phyloP scores from a whole-genome alignment of 2,329 filamentous ascomycete species.

The Cladosporium sp. region DNA sequence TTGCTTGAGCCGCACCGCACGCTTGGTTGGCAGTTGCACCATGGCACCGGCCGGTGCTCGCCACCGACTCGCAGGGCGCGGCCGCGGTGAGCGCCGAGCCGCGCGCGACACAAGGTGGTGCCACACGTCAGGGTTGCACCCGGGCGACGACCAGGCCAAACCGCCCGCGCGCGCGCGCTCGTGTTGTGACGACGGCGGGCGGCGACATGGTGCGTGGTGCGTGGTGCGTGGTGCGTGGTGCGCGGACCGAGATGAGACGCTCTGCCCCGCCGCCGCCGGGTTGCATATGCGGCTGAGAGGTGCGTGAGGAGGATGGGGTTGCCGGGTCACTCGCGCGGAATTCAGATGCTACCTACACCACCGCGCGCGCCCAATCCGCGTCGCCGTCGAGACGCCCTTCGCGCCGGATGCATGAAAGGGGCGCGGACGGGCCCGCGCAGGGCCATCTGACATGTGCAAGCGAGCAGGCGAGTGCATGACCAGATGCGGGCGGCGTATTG shows the following conservation, averaged over 20 bases:
- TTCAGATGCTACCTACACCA: background rate
- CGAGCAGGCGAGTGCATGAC: background rate
- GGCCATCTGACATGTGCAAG: constrained; percentile 11
- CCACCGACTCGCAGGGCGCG: background rate
- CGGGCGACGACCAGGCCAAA: constrained; percentile 4
- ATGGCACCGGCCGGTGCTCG: no score
- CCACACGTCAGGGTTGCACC: constrained; percentile 9
- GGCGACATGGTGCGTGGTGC: background rate
- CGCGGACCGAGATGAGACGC: constrained; percentile 6
- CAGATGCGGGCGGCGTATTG: background rate
- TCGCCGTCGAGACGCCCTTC: background rate
- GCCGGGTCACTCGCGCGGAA: background rate
- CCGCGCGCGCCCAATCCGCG: background rate
- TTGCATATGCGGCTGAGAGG: constrained; percentile 9
- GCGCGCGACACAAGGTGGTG: background rate
- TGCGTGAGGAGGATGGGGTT: background rate
- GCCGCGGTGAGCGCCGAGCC: constrained; percentile 3
- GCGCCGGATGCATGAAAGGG: background rate
- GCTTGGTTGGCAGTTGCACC: background rate
- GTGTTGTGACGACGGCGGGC: constrained; percentile 7
- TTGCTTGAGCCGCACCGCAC: constrained; percentile 11
- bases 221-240: background rate
- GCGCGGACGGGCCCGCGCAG: background rate
- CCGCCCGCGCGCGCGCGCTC: background rate
- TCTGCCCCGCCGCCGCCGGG: constrained; percentile 6